These are phyloP conservation scores for Trebouxia sp. DNA, from an alignment of 139 green algal species.

Conservation along the genomic window DNA sequence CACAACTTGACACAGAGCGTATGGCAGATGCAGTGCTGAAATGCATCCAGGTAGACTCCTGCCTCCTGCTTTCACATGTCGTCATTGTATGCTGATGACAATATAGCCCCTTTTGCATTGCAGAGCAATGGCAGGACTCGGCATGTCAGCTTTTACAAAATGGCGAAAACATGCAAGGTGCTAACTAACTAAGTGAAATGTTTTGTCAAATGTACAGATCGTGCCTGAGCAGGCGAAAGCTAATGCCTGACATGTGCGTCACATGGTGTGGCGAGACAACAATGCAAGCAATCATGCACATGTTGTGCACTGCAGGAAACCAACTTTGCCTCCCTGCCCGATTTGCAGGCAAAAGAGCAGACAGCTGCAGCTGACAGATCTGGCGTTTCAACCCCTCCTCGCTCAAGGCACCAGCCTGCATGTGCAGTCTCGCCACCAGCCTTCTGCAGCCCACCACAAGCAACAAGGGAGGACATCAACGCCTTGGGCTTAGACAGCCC, in stretches of 20 bases:
- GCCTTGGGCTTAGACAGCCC: constrained; percentile 1
- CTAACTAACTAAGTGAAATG: too few relatives aligned
- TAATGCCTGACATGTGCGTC: too few relatives aligned
- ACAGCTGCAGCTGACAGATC: not conserved
- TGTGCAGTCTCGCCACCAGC: not conserved
- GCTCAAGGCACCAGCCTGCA: not conserved
- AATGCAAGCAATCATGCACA: not conserved
- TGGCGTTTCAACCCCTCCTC: not conserved
- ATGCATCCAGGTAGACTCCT: not conserved
- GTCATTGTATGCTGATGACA: not conserved
- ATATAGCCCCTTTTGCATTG: not conserved
- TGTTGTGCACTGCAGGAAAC: constrained; percentile 24
- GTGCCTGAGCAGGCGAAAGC: too few relatives aligned
- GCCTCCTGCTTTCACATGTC: not conserved
- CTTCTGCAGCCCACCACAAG: not conserved
- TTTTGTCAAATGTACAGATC: too few relatives aligned
- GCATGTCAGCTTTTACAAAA: too few relatives aligned
- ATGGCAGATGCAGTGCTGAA: constrained; percentile 22
- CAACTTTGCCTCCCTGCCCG: constrained; percentile 9
- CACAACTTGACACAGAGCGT: not conserved
- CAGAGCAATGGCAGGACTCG: too few relatives aligned
- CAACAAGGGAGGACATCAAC: constrained; percentile 5
- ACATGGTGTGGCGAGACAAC: too few relatives aligned
- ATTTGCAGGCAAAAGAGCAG: constrained; percentile 21
- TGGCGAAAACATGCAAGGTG: too few relatives aligned